A percentile compares a stretch with the other conserved stretches of the same genome.
Evolutionary conservation across 352 stramenopile genomes (phyloP).

Genomic region (Phytophthora sp.): DNA sequence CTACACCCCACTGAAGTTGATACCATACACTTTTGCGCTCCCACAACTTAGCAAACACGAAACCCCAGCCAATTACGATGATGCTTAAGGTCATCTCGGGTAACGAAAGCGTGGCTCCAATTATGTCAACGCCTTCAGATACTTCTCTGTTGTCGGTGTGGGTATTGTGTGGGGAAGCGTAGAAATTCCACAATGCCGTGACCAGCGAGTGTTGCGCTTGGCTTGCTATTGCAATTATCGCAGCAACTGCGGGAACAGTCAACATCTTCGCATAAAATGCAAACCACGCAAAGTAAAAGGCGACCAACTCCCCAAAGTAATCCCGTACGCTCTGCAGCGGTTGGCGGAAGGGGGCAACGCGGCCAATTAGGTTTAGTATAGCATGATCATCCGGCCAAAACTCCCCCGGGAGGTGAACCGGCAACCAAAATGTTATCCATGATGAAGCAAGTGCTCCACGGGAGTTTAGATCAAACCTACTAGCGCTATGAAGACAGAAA

Average conservation of each 20-base stretch:
- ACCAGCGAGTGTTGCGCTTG: constrained; percentile 14
- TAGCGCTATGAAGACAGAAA: constrained; percentile 62
- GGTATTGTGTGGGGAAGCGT: constrained; percentile 2
- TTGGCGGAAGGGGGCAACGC: constrained; percentile 64
- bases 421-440: constrained; percentile 72
- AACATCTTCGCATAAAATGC: constrained; percentile 82
- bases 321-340: constrained; percentile 76
- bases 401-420: constrained; percentile 40
- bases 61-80: constrained; percentile 44
- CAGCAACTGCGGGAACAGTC: constrained; percentile 47
- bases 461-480: constrained; percentile 53
- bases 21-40: constrained; percentile 64
- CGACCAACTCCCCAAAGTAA: constrained; percentile 90
- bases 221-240: constrained; percentile 32
- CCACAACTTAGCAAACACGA: constrained; percentile 66
- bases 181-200: constrained; percentile 34
- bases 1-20: constrained; percentile 64
- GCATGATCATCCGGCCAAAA: constrained; percentile 44
- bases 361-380: constrained; percentile 44
- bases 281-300: constrained; percentile 93
- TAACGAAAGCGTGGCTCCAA: constrained; percentile 1
- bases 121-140: constrained; percentile 5
- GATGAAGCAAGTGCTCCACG: constrained; percentile 35
- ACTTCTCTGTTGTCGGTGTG: background rate
- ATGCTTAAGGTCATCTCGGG: constrained; percentile 32